Evolutionary conservation across 1,139 yeast species (phyloP).

Genomic region (Taphrina pruni): DNA sequence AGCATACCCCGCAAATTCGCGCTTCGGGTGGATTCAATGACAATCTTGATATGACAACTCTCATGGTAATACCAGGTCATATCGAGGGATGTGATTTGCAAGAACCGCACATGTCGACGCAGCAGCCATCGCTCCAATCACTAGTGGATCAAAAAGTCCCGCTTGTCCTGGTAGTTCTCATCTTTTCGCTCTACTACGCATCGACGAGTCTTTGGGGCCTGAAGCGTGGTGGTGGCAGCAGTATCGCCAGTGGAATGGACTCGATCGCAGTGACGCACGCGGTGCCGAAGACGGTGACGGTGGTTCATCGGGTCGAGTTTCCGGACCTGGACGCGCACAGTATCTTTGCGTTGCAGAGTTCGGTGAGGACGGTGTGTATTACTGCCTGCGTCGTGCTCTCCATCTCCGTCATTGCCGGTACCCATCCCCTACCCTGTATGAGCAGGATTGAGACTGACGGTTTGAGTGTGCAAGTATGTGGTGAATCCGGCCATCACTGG

Average conservation of each 20-base stretch:
- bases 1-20: too few relatives aligned
- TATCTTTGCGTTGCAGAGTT: slow-evolving; percentile 23
- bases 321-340: slow-evolving; percentile 4
- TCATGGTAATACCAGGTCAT: too few relatives aligned
- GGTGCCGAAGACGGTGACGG: slow-evolving; percentile 14
- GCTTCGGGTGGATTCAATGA: too few relatives aligned
- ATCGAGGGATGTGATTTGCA: too few relatives aligned
- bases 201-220: too few relatives aligned
- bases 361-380: slow-evolving; percentile 19
- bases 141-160: too few relatives aligned
- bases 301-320: slow-evolving; percentile 18
- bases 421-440: background rate
- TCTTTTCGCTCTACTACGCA: too few relatives aligned
- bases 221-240: too few relatives aligned
- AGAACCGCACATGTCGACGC: too few relatives aligned
- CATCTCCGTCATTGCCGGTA: slow-evolving; percentile 30
- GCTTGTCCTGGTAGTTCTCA: background rate
- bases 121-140: too few relatives aligned
- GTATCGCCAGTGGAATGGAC: slow-evolving; percentile 8
- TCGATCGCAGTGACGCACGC: slow-evolving; percentile 22
- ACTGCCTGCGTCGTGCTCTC: slow-evolving; percentile 26
- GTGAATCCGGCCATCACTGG: slow-evolving; percentile 24
- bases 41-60: too few relatives aligned
- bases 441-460: background rate
- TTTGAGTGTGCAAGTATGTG: slow-evolving; percentile 29